Evolutionary conservation across 2,329 filamentous ascomycete species (phyloP).

Genomic region (Diaporthe sp.): DNA sequence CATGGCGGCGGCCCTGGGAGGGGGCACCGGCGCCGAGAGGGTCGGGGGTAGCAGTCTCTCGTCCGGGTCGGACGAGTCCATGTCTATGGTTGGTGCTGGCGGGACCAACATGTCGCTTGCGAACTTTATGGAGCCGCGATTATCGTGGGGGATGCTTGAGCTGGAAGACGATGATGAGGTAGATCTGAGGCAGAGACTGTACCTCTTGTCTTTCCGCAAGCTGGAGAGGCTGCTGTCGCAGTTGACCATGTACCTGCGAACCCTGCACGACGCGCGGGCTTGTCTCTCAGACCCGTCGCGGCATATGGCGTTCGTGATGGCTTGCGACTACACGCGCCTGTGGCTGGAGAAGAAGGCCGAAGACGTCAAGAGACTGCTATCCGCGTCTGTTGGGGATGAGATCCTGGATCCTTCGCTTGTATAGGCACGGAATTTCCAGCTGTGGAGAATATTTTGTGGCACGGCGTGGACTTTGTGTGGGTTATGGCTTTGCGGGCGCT

Average conservation of each 20-base stretch:
- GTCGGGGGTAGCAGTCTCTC: neutral
- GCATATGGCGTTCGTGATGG: conserved; percentile 29
- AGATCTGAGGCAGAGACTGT: conserved; percentile 24
- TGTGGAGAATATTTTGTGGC: neutral
- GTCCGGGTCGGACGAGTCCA: neutral
- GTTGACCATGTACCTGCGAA: conserved; percentile 1
- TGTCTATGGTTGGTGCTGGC: neutral
- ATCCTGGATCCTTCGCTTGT: neutral
- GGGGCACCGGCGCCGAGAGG: neutral
- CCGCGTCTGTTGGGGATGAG: neutral
- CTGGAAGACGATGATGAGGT: conserved; percentile 27
- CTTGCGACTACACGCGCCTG: conserved; percentile 12
- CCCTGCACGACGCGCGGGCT: conserved; percentile 12
- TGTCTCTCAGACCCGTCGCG: conserved; percentile 13
- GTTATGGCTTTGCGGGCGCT: neutral
- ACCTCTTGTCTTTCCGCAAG: conserved; percentile 17
- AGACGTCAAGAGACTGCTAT: conserved; percentile 24
- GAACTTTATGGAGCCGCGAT: conserved; percentile 7
- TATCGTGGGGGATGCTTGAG: conserved; percentile 28
- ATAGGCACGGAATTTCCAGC: neutral
- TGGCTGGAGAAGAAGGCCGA: conserved; percentile 30
- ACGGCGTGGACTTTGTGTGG: neutral
- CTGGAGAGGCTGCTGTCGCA: conserved; percentile 28
- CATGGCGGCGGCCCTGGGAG: neutral
- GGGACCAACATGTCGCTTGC: neutral